These are phyloP conservation scores for Hypoxylon perforatum DNA, from an alignment of 495 filamentous ascomycete genomes.

Conservation along the genomic window DNA sequence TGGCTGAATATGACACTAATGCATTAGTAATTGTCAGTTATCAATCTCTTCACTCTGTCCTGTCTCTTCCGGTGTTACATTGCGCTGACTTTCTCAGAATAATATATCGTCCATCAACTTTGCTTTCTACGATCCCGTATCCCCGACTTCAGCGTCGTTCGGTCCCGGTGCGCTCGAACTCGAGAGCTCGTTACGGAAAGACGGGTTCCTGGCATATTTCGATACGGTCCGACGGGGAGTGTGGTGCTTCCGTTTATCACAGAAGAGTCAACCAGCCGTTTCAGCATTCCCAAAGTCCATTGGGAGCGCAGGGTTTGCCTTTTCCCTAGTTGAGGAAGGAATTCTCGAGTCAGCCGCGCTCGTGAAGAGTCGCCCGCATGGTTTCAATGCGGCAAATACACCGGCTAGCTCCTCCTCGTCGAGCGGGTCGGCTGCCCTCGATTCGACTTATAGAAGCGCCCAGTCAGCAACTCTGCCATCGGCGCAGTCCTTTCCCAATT, in stretches of 20 bases:
- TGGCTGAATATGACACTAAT: slow-evolving; percentile 65
- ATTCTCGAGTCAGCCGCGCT: slow-evolving; percentile 58
- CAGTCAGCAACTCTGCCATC: slow-evolving; percentile 46
- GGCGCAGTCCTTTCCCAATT: slow-evolving; percentile 34
- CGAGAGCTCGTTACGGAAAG: slow-evolving; percentile 58
- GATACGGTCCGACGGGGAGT: slow-evolving; percentile 59
- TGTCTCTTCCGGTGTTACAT: not conserved
- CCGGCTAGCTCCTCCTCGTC: slow-evolving; percentile 62
- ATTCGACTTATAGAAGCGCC: slow-evolving; percentile 48
- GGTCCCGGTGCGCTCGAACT: slow-evolving; percentile 55
- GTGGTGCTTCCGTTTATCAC: slow-evolving; percentile 61
- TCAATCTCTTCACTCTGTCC: not conserved
- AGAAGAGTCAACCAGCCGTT: slow-evolving; percentile 45
- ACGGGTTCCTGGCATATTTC: slow-evolving; percentile 62
- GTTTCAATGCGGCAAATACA: slow-evolving; percentile 53
- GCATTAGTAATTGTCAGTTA: slow-evolving; percentile 59
- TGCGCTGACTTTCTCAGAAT: slow-evolving; percentile 48
- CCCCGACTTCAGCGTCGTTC: slow-evolving; percentile 51
- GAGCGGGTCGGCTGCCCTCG: slow-evolving; percentile 52
- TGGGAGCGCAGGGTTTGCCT: slow-evolving; percentile 52
- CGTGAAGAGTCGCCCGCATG: slow-evolving; percentile 51
- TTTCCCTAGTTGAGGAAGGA: slow-evolving; percentile 57
- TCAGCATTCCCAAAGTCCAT: slow-evolving; percentile 47
- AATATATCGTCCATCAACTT: slow-evolving; percentile 58
- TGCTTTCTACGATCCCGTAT: slow-evolving; percentile 59